These are phyloP conservation scores for Leccinum subgranulosum DNA, from an alignment of 768 basidiomycete genomes.

Conservation along the genomic window DNA sequence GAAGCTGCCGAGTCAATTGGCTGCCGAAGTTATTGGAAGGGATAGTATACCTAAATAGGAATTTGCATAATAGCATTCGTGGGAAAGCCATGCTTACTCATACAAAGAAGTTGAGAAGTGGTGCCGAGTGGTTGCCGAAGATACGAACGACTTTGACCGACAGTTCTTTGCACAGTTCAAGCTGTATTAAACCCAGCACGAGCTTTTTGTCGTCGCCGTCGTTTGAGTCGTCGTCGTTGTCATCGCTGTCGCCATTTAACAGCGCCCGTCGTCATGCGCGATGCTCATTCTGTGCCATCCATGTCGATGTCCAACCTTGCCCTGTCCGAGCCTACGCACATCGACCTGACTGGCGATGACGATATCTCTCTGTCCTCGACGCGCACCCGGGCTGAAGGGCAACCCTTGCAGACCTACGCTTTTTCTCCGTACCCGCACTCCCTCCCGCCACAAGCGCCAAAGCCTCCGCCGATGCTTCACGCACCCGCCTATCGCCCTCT, in stretches of 20 bases:
- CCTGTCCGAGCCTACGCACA: slow-evolving; percentile 48
- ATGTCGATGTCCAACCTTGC: slow-evolving; percentile 36
- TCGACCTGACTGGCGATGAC: slow-evolving; percentile 72
- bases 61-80: slow-evolving; percentile 11
- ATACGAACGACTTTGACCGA: slow-evolving; percentile 18
- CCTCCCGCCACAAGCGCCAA: slow-evolving; percentile 26
- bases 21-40: not conserved
- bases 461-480: slow-evolving; percentile 19
- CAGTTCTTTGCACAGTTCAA: slow-evolving; percentile 16
- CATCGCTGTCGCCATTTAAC: not conserved
- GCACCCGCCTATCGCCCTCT: slow-evolving; percentile 43
- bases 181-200: not conserved
- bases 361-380: slow-evolving; percentile 39
- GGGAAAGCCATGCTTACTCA: slow-evolving; percentile 25
- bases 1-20: not conserved
- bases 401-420: slow-evolving; percentile 34
- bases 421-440: slow-evolving; percentile 22
- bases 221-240: not conserved
- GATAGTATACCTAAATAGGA: slow-evolving; percentile 16
- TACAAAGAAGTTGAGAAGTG: slow-evolving; percentile 7
- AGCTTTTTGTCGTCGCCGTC: not conserved
- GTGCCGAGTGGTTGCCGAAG: slow-evolving; percentile 27
- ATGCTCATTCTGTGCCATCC: slow-evolving; percentile 27
- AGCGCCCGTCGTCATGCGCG: slow-evolving; percentile 21
- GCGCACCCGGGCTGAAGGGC: slow-evolving; percentile 36